Evolutionary conservation across 78 protist genomes (phyloP), one percentile per base, ranked within the genome.

Genomic region (Chrysochromulina parva): DNA sequence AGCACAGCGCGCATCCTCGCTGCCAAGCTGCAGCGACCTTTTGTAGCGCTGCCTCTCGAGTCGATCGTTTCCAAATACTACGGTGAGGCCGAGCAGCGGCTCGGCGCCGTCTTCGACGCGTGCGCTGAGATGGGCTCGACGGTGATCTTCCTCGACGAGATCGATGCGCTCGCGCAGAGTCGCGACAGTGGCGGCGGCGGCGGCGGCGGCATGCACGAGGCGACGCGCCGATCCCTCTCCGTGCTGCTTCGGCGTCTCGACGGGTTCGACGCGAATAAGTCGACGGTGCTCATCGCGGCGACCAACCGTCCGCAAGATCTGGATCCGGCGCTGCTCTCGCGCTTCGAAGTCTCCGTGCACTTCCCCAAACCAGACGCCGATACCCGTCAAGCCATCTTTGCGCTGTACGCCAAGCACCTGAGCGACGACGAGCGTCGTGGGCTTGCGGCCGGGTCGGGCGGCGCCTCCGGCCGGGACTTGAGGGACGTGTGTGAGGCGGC

Each of bases 141-240:
- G 38, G 28, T 90, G 0, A 13, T 90, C 2, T 90, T 90, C 82
- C 17, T 90, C 11, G 93, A 90, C 74, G 93, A 90, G 74, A 81
- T 90, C 19, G 93, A 90, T 20, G 78, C 93, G 47, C 38, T 90
- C n/a, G 67, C 57, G 55, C 3, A 58, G 10, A 13, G 69, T 7
- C 53, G 93, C 47, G 73, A 71, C 53, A 1, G 47, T 20, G 28
- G 69, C 24, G 28, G n/a, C 69, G 6, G n/a, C 14, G n/a, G n/a
- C 69, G 38, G 19, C 6, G 85, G 71, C 1, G 59, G 13, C 28
- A 69, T 76, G 88, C 69, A 55, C 73, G 93, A 90, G 57, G 93
- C 69, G 28, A 60, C 88, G 48, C 88, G 93, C 48, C 86, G 93
- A 20, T 22, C 78, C 9, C 74, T 76, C n/a, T 59, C 89, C 17